Evolutionary conservation across 1,284 basidiomycete species (phyloP).

Genomic region (Lignosus rhinocerotis): DNA sequence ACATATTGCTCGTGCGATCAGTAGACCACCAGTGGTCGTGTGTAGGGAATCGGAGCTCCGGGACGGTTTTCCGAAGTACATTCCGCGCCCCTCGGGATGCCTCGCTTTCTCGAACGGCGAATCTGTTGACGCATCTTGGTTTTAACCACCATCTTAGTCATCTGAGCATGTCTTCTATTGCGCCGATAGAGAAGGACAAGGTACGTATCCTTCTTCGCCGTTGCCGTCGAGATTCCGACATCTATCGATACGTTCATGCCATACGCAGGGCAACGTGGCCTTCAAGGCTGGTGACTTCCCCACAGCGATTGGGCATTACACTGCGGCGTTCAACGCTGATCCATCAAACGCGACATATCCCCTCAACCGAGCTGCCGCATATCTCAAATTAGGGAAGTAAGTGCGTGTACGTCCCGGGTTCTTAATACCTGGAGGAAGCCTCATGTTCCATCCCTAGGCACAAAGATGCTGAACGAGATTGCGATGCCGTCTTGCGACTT

Average conservation of each 20-base stretch:
- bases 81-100: background rate
- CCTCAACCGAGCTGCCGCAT: constrained; percentile 80
- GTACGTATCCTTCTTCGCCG: constrained; percentile 12
- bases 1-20: constrained; percentile 1
- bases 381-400: constrained; percentile 85
- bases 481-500: constrained; percentile 54
- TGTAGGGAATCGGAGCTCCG: background rate
- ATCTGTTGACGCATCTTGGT: background rate
- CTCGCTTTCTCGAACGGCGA: background rate
- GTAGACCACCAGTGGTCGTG: background rate
- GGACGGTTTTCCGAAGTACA: background rate
- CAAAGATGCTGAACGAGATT: constrained; percentile 76
- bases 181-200: constrained; percentile 35
- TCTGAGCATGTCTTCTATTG: constrained; percentile 17
- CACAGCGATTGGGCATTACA: constrained; percentile 67
- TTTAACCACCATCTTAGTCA: background rate
- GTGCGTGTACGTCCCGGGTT: constrained; percentile 32
- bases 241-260: background rate
- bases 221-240: background rate
- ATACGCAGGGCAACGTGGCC: constrained; percentile 50
- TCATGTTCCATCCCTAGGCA: constrained; percentile 41
- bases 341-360: constrained; percentile 63
- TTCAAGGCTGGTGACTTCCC: constrained; percentile 57
- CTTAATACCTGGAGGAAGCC: constrained; percentile 10
- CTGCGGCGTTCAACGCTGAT: constrained; percentile 69